Evolutionary conservation across 768 basidiomycete species (phyloP).

Genomic region (Xanthoconium stramineum): DNA sequence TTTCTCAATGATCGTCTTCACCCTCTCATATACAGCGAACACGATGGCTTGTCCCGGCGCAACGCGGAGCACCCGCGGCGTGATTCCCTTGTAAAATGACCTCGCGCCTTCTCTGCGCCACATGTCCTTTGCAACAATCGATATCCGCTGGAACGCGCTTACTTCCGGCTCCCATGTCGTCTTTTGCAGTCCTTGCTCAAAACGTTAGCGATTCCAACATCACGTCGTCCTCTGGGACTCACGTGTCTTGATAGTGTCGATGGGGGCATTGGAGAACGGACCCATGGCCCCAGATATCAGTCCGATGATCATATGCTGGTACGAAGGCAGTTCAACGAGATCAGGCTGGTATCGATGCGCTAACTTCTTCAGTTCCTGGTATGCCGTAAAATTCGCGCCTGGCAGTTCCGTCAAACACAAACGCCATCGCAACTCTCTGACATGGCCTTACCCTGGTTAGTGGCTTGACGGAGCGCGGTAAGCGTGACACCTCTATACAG

Average conservation of each 20-base stretch:
- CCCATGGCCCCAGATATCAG: slow-evolving; percentile 97
- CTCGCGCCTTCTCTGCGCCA: slow-evolving; percentile 83
- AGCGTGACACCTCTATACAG: slow-evolving; percentile 92
- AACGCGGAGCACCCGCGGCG: slow-evolving; percentile 91
- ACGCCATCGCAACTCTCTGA: too few species aligned
- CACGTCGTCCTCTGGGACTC: slow-evolving; percentile 23
- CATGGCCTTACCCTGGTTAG: slow-evolving; percentile 76
- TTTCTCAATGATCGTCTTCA: slow-evolving; percentile 70
- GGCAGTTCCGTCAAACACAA: not conserved
- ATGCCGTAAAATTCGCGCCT: slow-evolving; percentile 98
- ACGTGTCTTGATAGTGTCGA: slow-evolving; percentile 95
- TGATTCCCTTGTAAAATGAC: slow-evolving; percentile 99
- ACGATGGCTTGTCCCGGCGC: slow-evolving; percentile 97
- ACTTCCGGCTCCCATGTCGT: slow-evolving; percentile 69
- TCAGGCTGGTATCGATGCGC: slow-evolving; percentile 78
- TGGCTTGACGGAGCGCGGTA: slow-evolving; percentile 93
- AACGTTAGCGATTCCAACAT: not conserved
- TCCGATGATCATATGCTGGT: slow-evolving; percentile 94
- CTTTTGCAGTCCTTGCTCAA: slow-evolving; percentile 72
- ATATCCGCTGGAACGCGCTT: slow-evolving; percentile 76
- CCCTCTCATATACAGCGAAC: slow-evolving; percentile 94
- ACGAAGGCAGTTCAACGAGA: slow-evolving; percentile 77
- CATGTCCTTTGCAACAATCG: slow-evolving; percentile 85
- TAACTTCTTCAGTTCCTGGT: slow-evolving; percentile 92
- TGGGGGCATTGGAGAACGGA: slow-evolving; percentile 96